Conservation (phyloP, 1,139 yeast genomes). For the Candida glucosophila region DNA sequence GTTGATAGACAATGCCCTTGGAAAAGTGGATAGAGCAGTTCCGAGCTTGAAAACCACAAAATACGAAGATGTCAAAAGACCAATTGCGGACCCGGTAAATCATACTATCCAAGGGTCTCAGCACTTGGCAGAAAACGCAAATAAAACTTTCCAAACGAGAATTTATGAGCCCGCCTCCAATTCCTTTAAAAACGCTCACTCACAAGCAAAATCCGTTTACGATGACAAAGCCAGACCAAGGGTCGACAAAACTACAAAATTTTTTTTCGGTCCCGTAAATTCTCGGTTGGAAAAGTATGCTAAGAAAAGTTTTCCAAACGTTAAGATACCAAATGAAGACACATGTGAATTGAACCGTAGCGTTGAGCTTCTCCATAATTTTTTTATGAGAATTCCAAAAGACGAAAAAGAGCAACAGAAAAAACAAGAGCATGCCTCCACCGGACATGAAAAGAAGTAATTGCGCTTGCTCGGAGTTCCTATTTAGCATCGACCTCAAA, state of each 20-base stretch:
- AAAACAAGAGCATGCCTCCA: no score
- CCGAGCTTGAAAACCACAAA: slow-evolving; percentile 31
- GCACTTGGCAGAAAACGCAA: slow-evolving; percentile 14
- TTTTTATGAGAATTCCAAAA: slow-evolving; percentile 15
- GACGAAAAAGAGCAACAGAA: no score
- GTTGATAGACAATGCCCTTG: slow-evolving; percentile 24
- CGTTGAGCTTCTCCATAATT: slow-evolving; percentile 31
- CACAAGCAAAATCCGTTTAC: slow-evolving; percentile 53
- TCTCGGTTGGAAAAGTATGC: slow-evolving; percentile 39
- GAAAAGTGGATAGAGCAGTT: slow-evolving; percentile 24
- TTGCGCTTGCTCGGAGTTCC: no score
- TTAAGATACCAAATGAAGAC: slow-evolving; percentile 31
- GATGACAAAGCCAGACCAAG: slow-evolving; percentile 57
- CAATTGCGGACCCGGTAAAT: slow-evolving; percentile 34
- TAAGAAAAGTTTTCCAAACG: slow-evolving; percentile 28
- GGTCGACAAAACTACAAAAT: no score
- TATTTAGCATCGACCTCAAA: no score
- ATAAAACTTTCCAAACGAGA: slow-evolving; percentile 20
- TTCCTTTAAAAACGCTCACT: slow-evolving; percentile 27
- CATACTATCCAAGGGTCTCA: slow-evolving; percentile 22
- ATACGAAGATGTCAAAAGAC: slow-evolving; percentile 30
- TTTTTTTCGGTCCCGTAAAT: slow-evolving; percentile 58
- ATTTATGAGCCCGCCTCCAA: slow-evolving; percentile 42
- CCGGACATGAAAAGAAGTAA: no score
- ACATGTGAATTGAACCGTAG: slow-evolving; percentile 49